phyloP scores from a whole-genome alignment of 257 asterid genomes.

The Solanum phureja region DNA sequence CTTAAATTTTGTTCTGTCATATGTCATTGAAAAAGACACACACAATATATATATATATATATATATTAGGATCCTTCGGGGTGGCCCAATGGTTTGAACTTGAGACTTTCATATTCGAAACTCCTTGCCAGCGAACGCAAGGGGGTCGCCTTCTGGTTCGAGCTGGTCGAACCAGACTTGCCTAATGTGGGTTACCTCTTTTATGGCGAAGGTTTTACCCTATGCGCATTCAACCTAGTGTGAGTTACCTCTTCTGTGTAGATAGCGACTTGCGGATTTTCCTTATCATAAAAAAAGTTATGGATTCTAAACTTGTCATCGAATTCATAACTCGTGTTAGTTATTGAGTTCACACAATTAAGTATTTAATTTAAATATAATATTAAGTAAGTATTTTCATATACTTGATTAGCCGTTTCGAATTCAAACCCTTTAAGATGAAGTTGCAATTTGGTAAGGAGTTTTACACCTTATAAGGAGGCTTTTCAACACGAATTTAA shows the following conservation, averaged over 20 bases:
- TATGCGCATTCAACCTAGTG: no score
- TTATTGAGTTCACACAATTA: not conserved
- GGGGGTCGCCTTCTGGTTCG: no score
- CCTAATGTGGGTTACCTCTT: no score
- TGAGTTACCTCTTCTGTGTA: no score
- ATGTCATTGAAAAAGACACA: not conserved
- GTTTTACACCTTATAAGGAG: not conserved
- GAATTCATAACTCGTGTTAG: not conserved
- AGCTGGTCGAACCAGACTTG: no score
- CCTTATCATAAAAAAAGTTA: not conserved
- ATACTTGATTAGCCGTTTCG: not conserved
- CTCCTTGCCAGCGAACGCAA: no score
- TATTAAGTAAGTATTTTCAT: not conserved
- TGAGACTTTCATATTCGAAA: no score
- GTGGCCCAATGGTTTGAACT: no score
- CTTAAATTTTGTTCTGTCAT: not conserved
- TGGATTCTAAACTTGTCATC: not conserved
- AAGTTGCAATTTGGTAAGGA: not conserved
- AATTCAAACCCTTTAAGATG: not conserved
- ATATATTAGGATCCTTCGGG: no score
- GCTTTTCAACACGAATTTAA: not conserved
- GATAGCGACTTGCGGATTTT: no score
- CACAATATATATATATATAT: no score
- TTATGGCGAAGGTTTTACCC: no score
- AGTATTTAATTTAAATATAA: not conserved